phyloP scores from a whole-genome alignment of 768 basidiomycete genomes.

The Mycena vitilis region DNA sequence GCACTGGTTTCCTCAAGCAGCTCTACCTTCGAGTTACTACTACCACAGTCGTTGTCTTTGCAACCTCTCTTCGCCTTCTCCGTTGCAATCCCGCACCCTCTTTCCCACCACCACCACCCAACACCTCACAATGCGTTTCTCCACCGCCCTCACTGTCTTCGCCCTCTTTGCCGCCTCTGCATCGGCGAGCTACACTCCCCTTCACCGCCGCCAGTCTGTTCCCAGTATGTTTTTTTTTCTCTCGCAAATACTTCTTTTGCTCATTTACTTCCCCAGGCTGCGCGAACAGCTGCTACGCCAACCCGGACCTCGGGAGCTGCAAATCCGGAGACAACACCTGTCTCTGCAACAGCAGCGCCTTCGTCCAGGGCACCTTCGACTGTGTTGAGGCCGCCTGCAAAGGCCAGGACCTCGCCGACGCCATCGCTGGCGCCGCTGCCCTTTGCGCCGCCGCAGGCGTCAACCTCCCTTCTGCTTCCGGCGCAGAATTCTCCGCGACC shows the following conservation, averaged over 20 bases:
- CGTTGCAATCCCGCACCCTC: conserved; percentile 38
- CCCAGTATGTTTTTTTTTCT: conserved; percentile 46
- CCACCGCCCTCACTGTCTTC: conserved; percentile 53
- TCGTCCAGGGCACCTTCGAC: conserved; percentile 56
- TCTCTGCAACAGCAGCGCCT: conserved; percentile 62
- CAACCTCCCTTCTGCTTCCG: conserved; percentile 53
- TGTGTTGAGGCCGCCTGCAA: conserved; percentile 65
- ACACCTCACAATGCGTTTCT: conserved; percentile 64
- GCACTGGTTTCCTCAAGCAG: conserved; percentile 26
- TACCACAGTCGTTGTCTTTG: conserved; percentile 29
- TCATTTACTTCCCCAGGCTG: conserved; percentile 55
- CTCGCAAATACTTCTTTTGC: neutral
- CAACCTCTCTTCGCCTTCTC: conserved; percentile 41
- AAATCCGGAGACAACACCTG: conserved; percentile 62
- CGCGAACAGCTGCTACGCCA: conserved; percentile 58
- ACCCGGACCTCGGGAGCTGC: conserved; percentile 60
- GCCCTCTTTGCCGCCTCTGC: conserved; percentile 54
- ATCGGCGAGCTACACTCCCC: conserved; percentile 44
- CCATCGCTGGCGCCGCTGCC: conserved; percentile 53
- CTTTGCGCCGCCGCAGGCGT: conserved; percentile 66
- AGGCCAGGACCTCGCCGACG: conserved; percentile 56
- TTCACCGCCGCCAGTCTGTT: conserved; percentile 50
- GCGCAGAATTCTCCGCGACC: conserved; percentile 38
- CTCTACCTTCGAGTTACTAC: conserved; percentile 33
- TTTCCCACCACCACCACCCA: conserved; percentile 28